phyloP scores from a whole-genome alignment of 148 eudicot species.

The Heliamphora exappendiculata region DNA sequence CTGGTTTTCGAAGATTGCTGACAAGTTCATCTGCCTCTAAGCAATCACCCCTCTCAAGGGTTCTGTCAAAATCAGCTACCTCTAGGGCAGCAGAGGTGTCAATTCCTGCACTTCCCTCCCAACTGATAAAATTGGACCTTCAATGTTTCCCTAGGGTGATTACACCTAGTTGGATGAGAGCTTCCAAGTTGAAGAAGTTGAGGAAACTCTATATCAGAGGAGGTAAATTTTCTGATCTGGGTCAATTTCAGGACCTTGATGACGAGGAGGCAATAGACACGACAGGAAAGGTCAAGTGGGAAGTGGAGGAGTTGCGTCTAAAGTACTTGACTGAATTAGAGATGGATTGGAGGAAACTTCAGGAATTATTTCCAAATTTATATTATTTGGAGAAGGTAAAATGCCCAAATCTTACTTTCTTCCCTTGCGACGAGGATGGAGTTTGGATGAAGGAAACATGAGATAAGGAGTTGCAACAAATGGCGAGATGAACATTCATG shows the following conservation, averaged over 20 bases:
- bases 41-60: background rate
- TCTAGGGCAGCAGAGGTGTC: background rate
- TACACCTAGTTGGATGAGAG: constrained; percentile 21
- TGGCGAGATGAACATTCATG: background rate
- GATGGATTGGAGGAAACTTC: constrained; percentile 2
- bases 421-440: constrained; percentile 27
- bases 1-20: background rate
- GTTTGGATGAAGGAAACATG: constrained; percentile 20
- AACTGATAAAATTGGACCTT: constrained; percentile 39
- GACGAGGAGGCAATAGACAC: background rate
- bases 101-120: background rate
- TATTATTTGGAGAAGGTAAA: constrained; percentile 23
- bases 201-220: constrained; percentile 41
- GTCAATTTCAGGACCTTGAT: constrained; percentile 8
- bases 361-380: constrained; percentile 1
- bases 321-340: constrained; percentile 2
- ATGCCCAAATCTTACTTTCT: constrained; percentile 23
- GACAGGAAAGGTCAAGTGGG: constrained; percentile 10
- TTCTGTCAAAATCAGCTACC: background rate
- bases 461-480: background rate
- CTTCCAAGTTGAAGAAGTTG: constrained; percentile 8
- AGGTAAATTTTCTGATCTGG: constrained; percentile 27
- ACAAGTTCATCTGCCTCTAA: background rate
- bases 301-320: constrained; percentile 23
- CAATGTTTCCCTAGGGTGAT: constrained; percentile 18